Percentiles rank a stretch among this genome's conserved stretches.
These are phyloP conservation scores for Chamaecrista fasciculata DNA, from an alignment of 306 rosid genomes.

Conservation along the genomic window DNA sequence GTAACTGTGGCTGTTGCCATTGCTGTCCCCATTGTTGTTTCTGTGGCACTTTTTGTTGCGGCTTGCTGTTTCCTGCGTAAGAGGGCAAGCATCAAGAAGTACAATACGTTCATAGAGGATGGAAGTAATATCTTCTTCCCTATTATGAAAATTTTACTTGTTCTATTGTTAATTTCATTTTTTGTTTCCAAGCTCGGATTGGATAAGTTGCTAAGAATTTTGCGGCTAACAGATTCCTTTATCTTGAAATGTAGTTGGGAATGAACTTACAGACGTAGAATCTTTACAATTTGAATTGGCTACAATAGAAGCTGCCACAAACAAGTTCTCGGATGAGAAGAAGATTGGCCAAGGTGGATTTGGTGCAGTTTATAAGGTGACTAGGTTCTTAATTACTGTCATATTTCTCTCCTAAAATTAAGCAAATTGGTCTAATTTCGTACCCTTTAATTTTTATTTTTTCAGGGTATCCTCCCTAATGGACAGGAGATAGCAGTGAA, in stretches of 20 bases:
- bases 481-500: slow-evolving; percentile 52
- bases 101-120: slow-evolving; percentile 3
- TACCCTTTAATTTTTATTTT: no score
- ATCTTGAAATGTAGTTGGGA: background rate
- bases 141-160: background rate
- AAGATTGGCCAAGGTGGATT: slow-evolving; percentile 56
- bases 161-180: background rate
- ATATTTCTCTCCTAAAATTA: background rate
- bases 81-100: background rate
- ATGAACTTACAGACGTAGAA: slow-evolving; percentile 25
- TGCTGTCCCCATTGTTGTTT: no score
- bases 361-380: slow-evolving; percentile 54
- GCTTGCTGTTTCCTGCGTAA: no score
- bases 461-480: slow-evolving; percentile 40
- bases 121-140: slow-evolving; percentile 29
- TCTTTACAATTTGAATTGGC: slow-evolving; percentile 44
- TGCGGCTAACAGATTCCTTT: background rate
- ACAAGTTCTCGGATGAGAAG: slow-evolving; percentile 39
- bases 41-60: no score
- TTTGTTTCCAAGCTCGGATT: background rate
- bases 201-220: background rate
- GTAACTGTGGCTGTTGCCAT: no score
- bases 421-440: background rate
- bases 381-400: background rate
- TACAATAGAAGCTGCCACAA: slow-evolving; percentile 42